Evolutionary conservation across 1,139 yeast genomes (phyloP).

Genomic region (Kodamaea sp.): DNA sequence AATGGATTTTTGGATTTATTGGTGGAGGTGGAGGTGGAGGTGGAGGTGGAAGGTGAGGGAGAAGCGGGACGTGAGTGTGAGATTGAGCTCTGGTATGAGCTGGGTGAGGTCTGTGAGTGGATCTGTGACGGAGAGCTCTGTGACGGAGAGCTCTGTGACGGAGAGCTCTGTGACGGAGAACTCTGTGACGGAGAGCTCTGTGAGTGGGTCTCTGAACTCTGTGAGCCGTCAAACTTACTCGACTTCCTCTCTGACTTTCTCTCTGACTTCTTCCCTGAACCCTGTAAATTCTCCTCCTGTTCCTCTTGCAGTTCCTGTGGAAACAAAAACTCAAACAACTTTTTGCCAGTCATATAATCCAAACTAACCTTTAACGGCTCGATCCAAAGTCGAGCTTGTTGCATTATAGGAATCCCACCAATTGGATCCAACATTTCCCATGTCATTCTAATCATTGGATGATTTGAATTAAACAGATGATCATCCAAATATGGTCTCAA

Average conservation of each 20-base stretch:
- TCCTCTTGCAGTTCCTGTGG: no score
- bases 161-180: no score
- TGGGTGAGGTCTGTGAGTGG: no score
- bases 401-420: conserved; percentile 74
- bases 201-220: no score
- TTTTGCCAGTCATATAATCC: conserved; percentile 65
- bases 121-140: no score
- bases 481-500: conserved; percentile 48
- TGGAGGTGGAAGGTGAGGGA: background rate
- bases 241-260: conserved; percentile 1
- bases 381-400: conserved; percentile 46
- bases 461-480: conserved; percentile 8
- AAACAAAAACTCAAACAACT: conserved; percentile 60
- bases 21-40: background rate
- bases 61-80: no score
- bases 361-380: conserved; percentile 71
- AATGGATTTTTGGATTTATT: conserved; percentile 15
- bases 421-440: conserved; percentile 81
- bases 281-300: conserved; percentile 16
- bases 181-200: no score
- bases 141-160: no score
- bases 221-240: conserved; percentile 5
- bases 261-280: background rate
- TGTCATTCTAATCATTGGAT: conserved; percentile 48
- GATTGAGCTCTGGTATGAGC: no score